A percentile compares a stretch with the other conserved stretches of the same genome.
phyloP scores from a whole-genome alignment of 805 yeast genomes.

The Ogataea degrootiae region DNA sequence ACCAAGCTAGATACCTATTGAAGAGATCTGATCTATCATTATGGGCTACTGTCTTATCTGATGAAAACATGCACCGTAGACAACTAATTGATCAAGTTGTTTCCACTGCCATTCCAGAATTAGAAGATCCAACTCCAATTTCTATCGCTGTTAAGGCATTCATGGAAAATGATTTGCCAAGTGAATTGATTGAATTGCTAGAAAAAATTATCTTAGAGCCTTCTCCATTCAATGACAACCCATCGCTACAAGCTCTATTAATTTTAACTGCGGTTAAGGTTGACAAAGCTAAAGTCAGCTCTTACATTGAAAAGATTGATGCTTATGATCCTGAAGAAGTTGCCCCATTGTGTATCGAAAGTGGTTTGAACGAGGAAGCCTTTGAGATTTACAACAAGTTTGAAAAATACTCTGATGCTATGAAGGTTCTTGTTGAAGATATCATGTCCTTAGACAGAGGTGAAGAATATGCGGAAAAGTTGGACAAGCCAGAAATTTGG shows the following conservation, averaged over 20 bases:
- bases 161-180: slow-evolving; percentile 91
- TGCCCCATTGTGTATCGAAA: slow-evolving; percentile 86
- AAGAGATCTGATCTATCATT: slow-evolving; percentile 79
- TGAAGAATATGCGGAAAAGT: slow-evolving; percentile 84
- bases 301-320: slow-evolving; percentile 84
- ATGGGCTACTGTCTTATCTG: slow-evolving; percentile 75
- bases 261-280: slow-evolving; percentile 94
- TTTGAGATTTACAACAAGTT: slow-evolving; percentile 86
- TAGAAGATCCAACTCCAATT: slow-evolving; percentile 88
- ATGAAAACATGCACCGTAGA: slow-evolving; percentile 81
- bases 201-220: slow-evolving; percentile 97
- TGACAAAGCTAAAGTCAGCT: slow-evolving; percentile 77
- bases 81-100: slow-evolving; percentile 91
- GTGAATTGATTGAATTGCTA: slow-evolving; percentile 87
- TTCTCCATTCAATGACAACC: slow-evolving; percentile 93
- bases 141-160: slow-evolving; percentile 92
- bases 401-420: slow-evolving; percentile 71
- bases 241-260: slow-evolving; percentile 89
- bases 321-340: slow-evolving; percentile 91
- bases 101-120: slow-evolving; percentile 93
- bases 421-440: slow-evolving; percentile 88
- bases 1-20: slow-evolving; percentile 95
- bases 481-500: slow-evolving; percentile 86
- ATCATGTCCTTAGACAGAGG: slow-evolving; percentile 94
- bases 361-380: slow-evolving; percentile 88